A percentile compares a stretch with the other conserved stretches of the same genome.
These are phyloP conservation scores for Macrolepiota fuliginosa DNA, from an alignment of 768 basidiomycete genomes.

Conservation along the genomic window DNA sequence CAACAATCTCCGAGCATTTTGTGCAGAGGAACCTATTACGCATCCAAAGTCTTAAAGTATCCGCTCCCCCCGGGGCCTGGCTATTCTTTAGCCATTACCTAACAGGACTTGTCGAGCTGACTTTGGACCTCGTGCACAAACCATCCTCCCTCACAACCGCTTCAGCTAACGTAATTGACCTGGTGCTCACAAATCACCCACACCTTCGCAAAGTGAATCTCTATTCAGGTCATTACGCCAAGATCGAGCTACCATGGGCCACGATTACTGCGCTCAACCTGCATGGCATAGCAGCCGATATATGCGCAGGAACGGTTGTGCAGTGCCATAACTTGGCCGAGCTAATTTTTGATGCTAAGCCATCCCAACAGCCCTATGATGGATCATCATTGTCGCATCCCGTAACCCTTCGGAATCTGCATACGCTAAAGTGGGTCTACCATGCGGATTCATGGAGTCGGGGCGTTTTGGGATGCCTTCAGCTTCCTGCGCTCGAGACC, in stretches of 20 bases:
- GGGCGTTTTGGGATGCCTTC: not conserved
- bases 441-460: not conserved
- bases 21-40: not conserved
- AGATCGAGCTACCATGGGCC: not conserved
- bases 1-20: not conserved
- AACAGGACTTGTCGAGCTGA: not conserved
- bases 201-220: not conserved
- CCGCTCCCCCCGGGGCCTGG: not conserved
- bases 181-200: not conserved
- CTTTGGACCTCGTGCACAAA: not conserved
- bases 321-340: not conserved
- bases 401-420: not conserved
- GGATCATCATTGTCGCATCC: not conserved
- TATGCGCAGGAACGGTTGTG: not conserved
- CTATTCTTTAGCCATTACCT: not conserved
- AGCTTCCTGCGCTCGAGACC: not conserved
- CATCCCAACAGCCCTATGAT: not conserved
- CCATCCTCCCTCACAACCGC: not conserved
- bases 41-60: not conserved
- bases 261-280: not conserved
- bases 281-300: not conserved
- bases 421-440: not conserved
- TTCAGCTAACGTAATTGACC: not conserved
- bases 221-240: not conserved
- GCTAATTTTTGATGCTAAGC: not conserved